Base-by-base conservation (phyloP, 352 stramenopile genomes). In the Phytophthora fragariae region DNA sequence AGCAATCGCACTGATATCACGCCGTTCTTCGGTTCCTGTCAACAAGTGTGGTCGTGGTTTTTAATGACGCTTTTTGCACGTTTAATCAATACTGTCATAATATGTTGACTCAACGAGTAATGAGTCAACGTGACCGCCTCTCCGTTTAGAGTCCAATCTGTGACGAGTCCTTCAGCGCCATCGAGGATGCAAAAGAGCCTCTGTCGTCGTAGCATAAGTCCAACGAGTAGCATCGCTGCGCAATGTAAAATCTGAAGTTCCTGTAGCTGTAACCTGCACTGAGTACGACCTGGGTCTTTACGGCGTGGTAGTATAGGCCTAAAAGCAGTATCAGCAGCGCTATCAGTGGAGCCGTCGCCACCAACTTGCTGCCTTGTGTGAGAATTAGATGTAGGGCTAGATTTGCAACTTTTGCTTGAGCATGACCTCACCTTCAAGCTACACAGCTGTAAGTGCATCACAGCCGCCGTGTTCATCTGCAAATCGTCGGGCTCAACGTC, bases 211-310 rank as follows among this genome's bases (percentile, higher is more conserved):
- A 52, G 44, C 44, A 52, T 3, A 14, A 52, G 44, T 52, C 44
- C 15, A 52, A 24, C 37, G 64, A 66, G 37, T 66, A 66, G n/a
- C 65, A 72, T 1, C 21, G 21, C 49, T 72, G 57, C 47, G 65
- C 21, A 27, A 65, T 57, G 57, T 60, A 47, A 55, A 72, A 44
- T 2, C 39, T 8, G 59, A 72, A 72, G n/a, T 46, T 65, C 31
- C 57, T 57, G 49, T 65, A 71, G 33, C 46, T 37, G 39, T 64
- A n/a, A 3, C 44, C 33, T 5, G 35, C 37, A 37, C 63, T 70
- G 29, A 70, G 24, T 0, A 54, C 29, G 17, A 54, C 11, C 19
- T 53, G 41, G 5, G 63, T 59, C 63, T 64, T 59, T 3, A 53
- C 54, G 10, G 47, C 63, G 29, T 27, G 12, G 41, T 21, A 55